These are phyloP conservation scores for Trichoderma harzianum DNA, from an alignment of 2,329 filamentous ascomycete species.

Conservation along the genomic window DNA sequence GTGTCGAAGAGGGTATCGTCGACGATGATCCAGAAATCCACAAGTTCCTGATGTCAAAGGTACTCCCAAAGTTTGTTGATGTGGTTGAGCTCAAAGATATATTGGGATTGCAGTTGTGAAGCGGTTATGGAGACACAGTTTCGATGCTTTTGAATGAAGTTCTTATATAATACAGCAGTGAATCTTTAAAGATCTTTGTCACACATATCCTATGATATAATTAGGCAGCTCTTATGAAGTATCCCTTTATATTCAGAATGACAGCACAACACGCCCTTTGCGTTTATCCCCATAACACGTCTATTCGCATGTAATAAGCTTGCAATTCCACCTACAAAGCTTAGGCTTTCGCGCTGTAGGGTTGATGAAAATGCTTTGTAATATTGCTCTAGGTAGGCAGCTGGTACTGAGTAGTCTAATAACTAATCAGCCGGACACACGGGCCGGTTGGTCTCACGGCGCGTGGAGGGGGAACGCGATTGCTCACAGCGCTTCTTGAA, in stretches of 20 bases:
- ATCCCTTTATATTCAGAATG: no score
- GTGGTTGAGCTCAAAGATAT: background rate
- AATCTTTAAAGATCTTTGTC: no score
- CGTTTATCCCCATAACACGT: no score
- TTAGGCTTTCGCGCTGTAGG: no score
- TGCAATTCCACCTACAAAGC: no score
- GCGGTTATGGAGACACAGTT: rapidly evolving
- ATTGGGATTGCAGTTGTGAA: background rate
- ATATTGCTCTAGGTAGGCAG: background rate
- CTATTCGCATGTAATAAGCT: no score
- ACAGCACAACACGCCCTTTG: no score
- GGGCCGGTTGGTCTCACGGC: background rate
- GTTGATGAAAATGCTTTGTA: background rate
- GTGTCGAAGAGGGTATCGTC: background rate
- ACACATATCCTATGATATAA: no score
- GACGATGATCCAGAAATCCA: constrained; percentile 3
- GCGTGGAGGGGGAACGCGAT: background rate
- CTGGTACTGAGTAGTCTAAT: background rate
- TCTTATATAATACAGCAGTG: no score
- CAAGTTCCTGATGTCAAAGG: background rate
- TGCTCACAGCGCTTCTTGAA: background rate
- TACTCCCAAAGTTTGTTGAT: background rate
- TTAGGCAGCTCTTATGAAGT: no score
- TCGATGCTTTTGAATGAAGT: background rate
- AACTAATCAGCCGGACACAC: background rate